Evolutionary conservation across 2,329 filamentous ascomycete genomes (phyloP).

Genomic region (Diplodia mutila): DNA sequence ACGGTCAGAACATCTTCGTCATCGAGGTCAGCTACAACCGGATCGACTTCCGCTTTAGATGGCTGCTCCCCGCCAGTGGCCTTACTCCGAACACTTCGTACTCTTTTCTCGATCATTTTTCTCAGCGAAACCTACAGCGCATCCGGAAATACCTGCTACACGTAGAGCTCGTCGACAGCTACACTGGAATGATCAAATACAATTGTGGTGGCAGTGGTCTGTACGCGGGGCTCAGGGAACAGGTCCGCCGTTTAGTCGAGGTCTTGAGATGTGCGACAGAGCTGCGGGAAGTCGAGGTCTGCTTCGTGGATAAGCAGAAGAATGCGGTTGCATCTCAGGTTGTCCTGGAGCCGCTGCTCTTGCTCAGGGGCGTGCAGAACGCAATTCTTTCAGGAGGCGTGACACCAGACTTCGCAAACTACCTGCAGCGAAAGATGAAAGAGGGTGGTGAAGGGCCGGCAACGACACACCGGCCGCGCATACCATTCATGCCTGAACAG

Average conservation of each 20-base stretch:
- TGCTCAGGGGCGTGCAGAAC: slow-evolving; percentile 42
- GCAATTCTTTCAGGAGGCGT: slow-evolving; percentile 44
- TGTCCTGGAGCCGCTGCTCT: slow-evolving; percentile 48
- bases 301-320: slow-evolving; percentile 41
- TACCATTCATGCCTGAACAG: slow-evolving; percentile 22
- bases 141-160: slow-evolving; percentile 50
- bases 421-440: slow-evolving; percentile 41
- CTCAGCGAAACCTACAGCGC: slow-evolving; percentile 45
- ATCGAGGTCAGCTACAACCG: slow-evolving; percentile 49
- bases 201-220: slow-evolving; percentile 53
- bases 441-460: slow-evolving; percentile 25
- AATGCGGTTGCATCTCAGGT: slow-evolving; percentile 44
- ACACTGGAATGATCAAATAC: slow-evolving; percentile 57
- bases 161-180: slow-evolving; percentile 53
- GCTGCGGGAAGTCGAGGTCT: slow-evolving; percentile 37
- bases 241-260: slow-evolving; percentile 48
- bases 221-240: slow-evolving; percentile 46
- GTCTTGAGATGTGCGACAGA: slow-evolving; percentile 36
- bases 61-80: slow-evolving; percentile 46
- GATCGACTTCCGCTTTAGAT: slow-evolving; percentile 51
- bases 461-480: slow-evolving; percentile 14
- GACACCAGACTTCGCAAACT: slow-evolving; percentile 41
- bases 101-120: slow-evolving; percentile 49
- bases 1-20: slow-evolving; percentile 52
- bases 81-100: slow-evolving; percentile 46